phyloP scores from a whole-genome alignment of 148 eudicot species.

The Cornus kousa region DNA sequence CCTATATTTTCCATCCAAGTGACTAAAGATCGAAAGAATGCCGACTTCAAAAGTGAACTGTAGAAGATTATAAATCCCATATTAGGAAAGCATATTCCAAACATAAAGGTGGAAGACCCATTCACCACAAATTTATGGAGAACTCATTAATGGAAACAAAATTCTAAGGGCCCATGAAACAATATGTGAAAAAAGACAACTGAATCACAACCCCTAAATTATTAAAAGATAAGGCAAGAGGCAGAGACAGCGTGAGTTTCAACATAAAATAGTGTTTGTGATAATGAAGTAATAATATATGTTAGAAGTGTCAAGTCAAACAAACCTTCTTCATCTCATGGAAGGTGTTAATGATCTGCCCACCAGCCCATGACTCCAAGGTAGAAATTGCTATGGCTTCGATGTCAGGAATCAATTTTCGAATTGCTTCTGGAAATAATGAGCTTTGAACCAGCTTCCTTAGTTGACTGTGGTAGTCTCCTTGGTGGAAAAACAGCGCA shows the following conservation, averaged over 20 bases:
- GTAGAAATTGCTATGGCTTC: slow-evolving; percentile 32
- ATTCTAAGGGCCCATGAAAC: not conserved
- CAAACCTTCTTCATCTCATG: slow-evolving; percentile 42
- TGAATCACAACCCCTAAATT: not conserved
- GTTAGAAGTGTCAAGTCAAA: not conserved
- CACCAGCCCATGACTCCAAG: slow-evolving; percentile 33
- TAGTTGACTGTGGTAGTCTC: slow-evolving; percentile 51
- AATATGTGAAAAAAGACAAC: not conserved
- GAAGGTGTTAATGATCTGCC: slow-evolving; percentile 33
- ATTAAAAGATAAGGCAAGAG: not conserved
- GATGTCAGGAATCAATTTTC: slow-evolving; percentile 32
- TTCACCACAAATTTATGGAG: not conserved
- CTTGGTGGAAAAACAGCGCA: slow-evolving; percentile 83
- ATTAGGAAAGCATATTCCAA: slow-evolving; percentile 2
- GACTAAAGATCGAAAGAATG: slow-evolving; percentile 37
- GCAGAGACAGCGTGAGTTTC: not conserved
- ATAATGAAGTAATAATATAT: not conserved
- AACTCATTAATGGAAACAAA: not conserved
- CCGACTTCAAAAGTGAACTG: slow-evolving; percentile 52
- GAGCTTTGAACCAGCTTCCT: slow-evolving; percentile 52
- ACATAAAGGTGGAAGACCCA: not conserved
- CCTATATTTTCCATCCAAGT: slow-evolving; percentile 22
- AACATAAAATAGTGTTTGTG: not conserved
- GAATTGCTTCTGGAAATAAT: slow-evolving; percentile 31
- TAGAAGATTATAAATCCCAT: slow-evolving; percentile 3